Conservation (phyloP, 2,329 filamentous ascomycete species). For the Sclerotinia sclerotiorum region DNA sequence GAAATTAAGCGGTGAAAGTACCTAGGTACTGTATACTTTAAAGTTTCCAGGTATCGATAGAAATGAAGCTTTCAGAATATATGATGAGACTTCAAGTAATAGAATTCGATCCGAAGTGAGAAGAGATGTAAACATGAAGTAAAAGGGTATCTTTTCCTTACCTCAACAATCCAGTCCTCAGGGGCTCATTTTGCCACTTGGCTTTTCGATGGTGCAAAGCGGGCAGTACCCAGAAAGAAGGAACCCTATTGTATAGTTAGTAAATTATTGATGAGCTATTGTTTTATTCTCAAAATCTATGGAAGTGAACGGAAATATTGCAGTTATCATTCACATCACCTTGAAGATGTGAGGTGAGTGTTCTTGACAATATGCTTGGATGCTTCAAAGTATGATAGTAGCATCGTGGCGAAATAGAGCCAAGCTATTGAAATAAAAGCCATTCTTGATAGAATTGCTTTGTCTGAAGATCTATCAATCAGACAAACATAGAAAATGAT, state of each 20-base stretch:
- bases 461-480: not conserved
- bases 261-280: not conserved
- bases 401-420: not conserved
- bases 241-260: not conserved
- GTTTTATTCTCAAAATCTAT: not conserved
- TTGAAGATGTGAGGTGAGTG: not conserved
- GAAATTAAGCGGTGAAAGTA: not conserved
- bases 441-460: not conserved
- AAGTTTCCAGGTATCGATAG: not conserved
- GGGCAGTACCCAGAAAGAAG: not conserved
- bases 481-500: not conserved
- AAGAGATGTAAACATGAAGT: not conserved
- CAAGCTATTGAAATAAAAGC: not conserved
- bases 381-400: not conserved
- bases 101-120: not conserved
- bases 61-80: not conserved
- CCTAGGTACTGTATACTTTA: not conserved
- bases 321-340: not conserved
- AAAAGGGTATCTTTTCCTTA: not conserved
- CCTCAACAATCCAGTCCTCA: slow-evolving; percentile 1
- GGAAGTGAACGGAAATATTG: not conserved
- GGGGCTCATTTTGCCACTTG: not conserved
- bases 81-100: slow-evolving; percentile 12
- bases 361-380: not conserved
- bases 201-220: not conserved